phyloP scores from a whole-genome alignment of 2,329 filamentous ascomycete species.

The Ophiostoma angusticollis region DNA sequence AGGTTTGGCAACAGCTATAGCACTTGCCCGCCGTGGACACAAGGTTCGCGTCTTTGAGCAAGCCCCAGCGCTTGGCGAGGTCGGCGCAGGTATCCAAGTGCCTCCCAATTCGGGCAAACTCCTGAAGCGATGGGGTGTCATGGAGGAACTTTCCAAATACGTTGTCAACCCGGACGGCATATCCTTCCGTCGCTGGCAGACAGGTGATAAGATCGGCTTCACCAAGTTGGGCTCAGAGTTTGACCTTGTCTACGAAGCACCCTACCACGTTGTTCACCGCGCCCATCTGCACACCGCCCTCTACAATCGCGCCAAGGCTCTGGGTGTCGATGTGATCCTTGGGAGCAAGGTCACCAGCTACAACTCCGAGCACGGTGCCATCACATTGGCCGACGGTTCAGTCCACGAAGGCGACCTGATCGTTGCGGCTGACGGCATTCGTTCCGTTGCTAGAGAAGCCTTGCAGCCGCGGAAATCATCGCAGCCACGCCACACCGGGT shows the following conservation, averaged over 20 bases:
- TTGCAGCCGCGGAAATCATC: slow-evolving; percentile 10
- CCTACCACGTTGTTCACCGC: slow-evolving; percentile 22
- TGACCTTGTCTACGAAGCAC: slow-evolving; percentile 17
- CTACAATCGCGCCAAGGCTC: slow-evolving; percentile 15
- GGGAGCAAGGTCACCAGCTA: slow-evolving; percentile 16
- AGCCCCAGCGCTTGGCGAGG: slow-evolving; percentile 25
- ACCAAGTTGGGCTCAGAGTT: slow-evolving; percentile 23
- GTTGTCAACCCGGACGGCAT: slow-evolving; percentile 21
- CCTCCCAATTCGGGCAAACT: slow-evolving; percentile 24
- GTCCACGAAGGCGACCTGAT: slow-evolving; percentile 20
- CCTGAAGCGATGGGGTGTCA: slow-evolving; percentile 22
- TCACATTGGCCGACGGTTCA: slow-evolving; percentile 1
- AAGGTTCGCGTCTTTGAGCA: slow-evolving; percentile 27
- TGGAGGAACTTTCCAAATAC: slow-evolving; percentile 16
- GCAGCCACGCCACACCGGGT: slow-evolving; percentile 20
- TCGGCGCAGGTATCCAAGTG: slow-evolving; percentile 29
- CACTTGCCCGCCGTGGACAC: slow-evolving; percentile 24
- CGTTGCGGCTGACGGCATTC: slow-evolving; percentile 25
- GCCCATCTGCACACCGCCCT: slow-evolving; percentile 22
- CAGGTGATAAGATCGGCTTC: slow-evolving; percentile 20
- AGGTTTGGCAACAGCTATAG: slow-evolving; percentile 27
- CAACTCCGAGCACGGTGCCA: slow-evolving; percentile 4
- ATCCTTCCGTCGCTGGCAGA: slow-evolving; percentile 23
- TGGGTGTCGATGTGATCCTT: slow-evolving; percentile 17
- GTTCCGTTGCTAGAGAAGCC: slow-evolving; percentile 19